These are phyloP conservation scores for Penicillium paradoxum DNA, from an alignment of 495 filamentous ascomycete genomes.

Conservation along the genomic window DNA sequence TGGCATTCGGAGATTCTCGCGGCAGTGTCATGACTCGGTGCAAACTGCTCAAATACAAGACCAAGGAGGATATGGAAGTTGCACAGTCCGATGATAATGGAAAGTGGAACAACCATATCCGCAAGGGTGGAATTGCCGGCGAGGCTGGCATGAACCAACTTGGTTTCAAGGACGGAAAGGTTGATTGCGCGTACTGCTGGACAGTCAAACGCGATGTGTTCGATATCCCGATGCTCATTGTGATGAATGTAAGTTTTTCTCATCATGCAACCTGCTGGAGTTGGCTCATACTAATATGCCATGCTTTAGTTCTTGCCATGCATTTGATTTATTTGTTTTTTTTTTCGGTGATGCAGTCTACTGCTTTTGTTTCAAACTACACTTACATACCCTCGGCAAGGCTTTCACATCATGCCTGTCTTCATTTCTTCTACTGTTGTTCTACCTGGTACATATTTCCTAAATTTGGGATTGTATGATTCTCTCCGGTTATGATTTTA, in stretches of 20 bases:
- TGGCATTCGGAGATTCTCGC: constrained; percentile 85
- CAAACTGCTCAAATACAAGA: constrained; percentile 85
- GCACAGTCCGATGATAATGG: constrained; percentile 39
- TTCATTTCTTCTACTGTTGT: constrained; percentile 13
- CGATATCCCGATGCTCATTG: constrained; percentile 97
- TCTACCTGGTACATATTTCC: constrained; percentile 21
- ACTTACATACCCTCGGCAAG: constrained; percentile 21
- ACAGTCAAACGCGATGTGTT: constrained; percentile 94
- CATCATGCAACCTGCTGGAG: background rate
- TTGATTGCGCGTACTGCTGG: constrained; percentile 95
- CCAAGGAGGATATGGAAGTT: constrained; percentile 56
- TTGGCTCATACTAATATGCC: constrained; percentile 7
- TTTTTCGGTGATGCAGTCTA: constrained; percentile 7
- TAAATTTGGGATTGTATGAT: constrained; percentile 28
- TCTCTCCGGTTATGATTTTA: constrained; percentile 15
- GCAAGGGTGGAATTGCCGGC: constrained; percentile 59
- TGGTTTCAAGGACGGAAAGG: constrained; percentile 80
- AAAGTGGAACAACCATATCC: constrained; percentile 42
- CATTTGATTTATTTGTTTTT: constrained; percentile 33
- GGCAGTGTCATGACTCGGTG: constrained; percentile 78
- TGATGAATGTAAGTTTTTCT: constrained; percentile 80
- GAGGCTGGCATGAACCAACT: constrained; percentile 70
- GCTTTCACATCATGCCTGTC: constrained; percentile 3
- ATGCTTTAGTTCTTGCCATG: constrained; percentile 39
- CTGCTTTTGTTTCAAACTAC: constrained; percentile 6